A percentile compares a stretch with the other conserved stretches of the same genome.
These are phyloP conservation scores for Astrothelium macrocarpum DNA, from an alignment of 495 filamentous ascomycete species.

Conservation along the genomic window DNA sequence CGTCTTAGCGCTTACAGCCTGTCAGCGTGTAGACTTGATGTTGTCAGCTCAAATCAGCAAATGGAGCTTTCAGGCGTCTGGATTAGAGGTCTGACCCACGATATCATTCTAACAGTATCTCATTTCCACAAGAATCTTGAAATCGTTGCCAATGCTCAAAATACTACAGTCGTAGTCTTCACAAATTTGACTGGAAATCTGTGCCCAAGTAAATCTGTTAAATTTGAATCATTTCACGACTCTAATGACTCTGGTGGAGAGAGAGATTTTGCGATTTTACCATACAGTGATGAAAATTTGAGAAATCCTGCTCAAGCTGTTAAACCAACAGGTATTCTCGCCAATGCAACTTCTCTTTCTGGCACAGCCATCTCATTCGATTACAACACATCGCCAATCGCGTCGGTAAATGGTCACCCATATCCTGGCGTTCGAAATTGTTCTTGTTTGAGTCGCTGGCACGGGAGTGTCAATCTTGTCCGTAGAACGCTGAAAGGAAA, in stretches of 20 bases:
- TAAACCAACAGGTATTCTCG: neutral
- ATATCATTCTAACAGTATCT: neutral
- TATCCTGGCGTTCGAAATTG: neutral
- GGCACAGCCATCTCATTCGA: neutral
- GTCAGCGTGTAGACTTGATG: neutral
- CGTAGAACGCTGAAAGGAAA: neutral
- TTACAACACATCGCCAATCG: neutral
- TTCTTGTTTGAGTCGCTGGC: neutral
- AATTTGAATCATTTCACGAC: neutral
- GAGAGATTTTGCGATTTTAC: neutral
- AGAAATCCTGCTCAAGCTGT: neutral
- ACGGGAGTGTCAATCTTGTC: neutral
- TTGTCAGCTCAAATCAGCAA: neutral
- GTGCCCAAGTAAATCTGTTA: neutral
- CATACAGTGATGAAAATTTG: neutral
- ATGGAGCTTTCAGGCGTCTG: constrained; percentile 1
- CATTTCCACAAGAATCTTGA: neutral
- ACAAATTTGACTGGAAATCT: neutral
- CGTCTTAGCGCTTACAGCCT: neutral
- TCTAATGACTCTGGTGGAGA: neutral
- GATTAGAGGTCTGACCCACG: neutral
- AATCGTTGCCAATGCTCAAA: neutral
- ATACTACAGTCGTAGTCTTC: neutral
- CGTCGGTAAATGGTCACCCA: neutral
- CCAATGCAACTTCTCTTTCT: neutral